A percentile compares a stretch with the other conserved stretches of the same genome.
Evolutionary conservation across 176 grass and related monocot species (phyloP).

Genomic region (Pharus latifolius): DNA sequence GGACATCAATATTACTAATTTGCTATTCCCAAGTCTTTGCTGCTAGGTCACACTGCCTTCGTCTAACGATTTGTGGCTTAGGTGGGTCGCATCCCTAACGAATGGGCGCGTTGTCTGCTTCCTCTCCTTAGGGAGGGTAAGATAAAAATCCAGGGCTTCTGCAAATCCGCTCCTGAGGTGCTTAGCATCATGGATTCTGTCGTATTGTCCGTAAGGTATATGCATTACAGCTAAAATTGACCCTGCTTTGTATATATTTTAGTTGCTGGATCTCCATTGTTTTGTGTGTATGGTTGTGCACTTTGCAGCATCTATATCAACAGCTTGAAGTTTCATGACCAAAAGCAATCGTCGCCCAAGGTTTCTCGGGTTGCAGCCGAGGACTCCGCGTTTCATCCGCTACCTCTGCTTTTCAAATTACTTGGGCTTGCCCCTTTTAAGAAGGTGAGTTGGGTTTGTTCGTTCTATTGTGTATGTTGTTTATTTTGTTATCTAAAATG

Average conservation of each 20-base stretch:
- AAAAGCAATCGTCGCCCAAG: constrained; percentile 36
- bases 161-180: constrained; percentile 46
- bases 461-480: not conserved
- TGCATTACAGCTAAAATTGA: not conserved
- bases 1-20: not conserved
- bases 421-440: constrained; percentile 68
- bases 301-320: constrained; percentile 72
- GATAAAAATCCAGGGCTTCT: constrained; percentile 49
- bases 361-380: constrained; percentile 13
- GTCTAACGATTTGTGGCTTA: not conserved
- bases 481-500: not conserved
- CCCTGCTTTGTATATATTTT: not conserved
- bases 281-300: not conserved
- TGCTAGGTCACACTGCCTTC: not conserved
- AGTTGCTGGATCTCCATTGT: not conserved
- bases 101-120: constrained; percentile 72
- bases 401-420: constrained; percentile 56
- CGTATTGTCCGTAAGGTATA: constrained; percentile 63
- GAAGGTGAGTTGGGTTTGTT: constrained; percentile 35
- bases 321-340: constrained; percentile 46
- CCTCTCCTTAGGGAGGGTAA: constrained; percentile 60
- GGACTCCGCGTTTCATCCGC: constrained; percentile 60
- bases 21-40: not conserved
- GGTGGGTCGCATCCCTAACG: constrained; percentile 93
- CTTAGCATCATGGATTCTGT: constrained; percentile 85